Evolutionary conservation across 768 basidiomycete species (phyloP).

Genomic region (Suillus luteus): DNA sequence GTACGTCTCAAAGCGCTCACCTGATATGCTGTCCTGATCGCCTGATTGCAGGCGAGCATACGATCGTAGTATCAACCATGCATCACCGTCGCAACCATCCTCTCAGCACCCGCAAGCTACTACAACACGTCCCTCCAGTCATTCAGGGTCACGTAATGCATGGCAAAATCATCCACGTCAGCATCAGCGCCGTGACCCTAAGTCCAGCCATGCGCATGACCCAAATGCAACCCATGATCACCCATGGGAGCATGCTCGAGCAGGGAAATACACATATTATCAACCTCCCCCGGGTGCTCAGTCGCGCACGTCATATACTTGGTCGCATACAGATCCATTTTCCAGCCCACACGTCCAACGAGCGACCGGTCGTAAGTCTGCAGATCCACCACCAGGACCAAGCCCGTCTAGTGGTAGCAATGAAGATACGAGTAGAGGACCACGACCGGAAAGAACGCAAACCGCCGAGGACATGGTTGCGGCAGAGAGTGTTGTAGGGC

Average conservation of each 20-base stretch:
- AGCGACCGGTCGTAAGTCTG: constrained; percentile 25
- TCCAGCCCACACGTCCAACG: constrained; percentile 27
- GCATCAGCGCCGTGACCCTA: constrained; percentile 15
- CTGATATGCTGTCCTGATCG: background rate
- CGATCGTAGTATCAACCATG: constrained; percentile 24
- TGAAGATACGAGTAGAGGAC: background rate
- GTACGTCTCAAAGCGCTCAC: constrained; percentile 24
- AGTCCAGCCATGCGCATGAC: constrained; percentile 13
- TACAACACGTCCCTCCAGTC: constrained; percentile 27
- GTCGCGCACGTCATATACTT: constrained; percentile 7
- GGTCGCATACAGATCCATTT: constrained; percentile 24
- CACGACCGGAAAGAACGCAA: constrained; percentile 8
- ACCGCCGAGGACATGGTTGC: constrained; percentile 27
- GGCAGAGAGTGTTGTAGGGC: constrained; percentile 27
- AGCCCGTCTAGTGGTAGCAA: constrained; percentile 9
- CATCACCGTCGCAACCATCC: constrained; percentile 7
- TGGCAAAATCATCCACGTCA: constrained; percentile 26
- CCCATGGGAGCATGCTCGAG: constrained; percentile 14
- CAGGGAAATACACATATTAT: constrained; percentile 4
- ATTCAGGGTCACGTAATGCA: constrained; percentile 25
- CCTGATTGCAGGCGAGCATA: constrained; percentile 34
- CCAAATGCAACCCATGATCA: constrained; percentile 15
- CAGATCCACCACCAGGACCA: constrained; percentile 9
- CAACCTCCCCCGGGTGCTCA: constrained; percentile 13
- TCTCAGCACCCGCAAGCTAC: constrained; percentile 35